Conservation (phyloP, 192 early-diverging fungal species). For the Backusella macrospora region DNA sequence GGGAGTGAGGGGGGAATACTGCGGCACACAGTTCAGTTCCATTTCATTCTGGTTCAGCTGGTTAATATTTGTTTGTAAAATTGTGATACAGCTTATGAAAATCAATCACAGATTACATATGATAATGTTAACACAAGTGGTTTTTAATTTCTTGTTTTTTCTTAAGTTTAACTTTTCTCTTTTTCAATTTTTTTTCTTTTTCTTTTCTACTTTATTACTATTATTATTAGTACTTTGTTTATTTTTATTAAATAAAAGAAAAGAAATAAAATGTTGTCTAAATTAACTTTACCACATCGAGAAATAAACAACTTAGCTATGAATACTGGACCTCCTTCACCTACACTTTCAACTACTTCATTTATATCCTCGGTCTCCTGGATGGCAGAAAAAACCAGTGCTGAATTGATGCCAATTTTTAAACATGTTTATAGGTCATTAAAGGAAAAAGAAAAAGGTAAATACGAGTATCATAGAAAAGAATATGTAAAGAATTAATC, state of each 20-base stretch:
- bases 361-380: constrained; percentile 45
- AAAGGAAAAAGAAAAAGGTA: constrained; percentile 48
- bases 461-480: background rate
- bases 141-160: background rate
- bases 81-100: constrained; percentile 10
- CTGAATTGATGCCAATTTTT: constrained; percentile 40
- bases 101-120: constrained; percentile 6
- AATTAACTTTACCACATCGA: constrained; percentile 1
- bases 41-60: background rate
- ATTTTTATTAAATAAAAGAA: background rate
- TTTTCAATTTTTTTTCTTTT: background rate
- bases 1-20: background rate
- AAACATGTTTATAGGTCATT: constrained; percentile 44
- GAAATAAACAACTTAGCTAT: constrained; percentile 3
- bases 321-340: constrained; percentile 33
- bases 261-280: background rate
- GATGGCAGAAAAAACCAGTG: constrained; percentile 40
- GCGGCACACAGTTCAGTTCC: background rate
- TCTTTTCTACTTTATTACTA: background rate
- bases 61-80: background rate
- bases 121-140: background rate
- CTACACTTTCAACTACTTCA: constrained; percentile 38
- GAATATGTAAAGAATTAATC: background rate
- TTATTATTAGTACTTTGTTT: background rate
- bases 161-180: background rate